phyloP scores from a whole-genome alignment of 2,329 filamentous ascomycete species.

The Colletotrichum sp. region DNA sequence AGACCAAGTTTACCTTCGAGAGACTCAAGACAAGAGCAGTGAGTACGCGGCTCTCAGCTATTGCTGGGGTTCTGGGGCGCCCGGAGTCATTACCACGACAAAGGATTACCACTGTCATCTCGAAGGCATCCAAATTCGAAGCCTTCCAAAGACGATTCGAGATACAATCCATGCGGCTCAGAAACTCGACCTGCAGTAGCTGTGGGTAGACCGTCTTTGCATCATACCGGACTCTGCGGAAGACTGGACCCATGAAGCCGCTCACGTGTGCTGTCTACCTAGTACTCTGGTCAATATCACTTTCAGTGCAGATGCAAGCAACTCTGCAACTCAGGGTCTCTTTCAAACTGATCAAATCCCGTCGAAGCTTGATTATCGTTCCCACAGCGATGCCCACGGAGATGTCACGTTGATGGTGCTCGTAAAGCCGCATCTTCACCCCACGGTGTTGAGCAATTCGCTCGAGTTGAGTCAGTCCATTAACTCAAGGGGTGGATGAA shows the following conservation, averaged over 20 bases:
- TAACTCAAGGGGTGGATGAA: not conserved
- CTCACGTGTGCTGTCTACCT: not conserved
- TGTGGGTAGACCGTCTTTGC: not conserved
- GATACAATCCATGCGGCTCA: not conserved
- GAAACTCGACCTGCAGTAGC: not conserved
- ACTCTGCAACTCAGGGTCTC: not conserved
- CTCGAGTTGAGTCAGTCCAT: not conserved
- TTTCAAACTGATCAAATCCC: not conserved
- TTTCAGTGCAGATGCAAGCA: not conserved
- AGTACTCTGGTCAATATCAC: not conserved
- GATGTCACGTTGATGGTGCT: not conserved
- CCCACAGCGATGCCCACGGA: not conserved
- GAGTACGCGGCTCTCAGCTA: not conserved
- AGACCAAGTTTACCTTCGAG: not conserved
- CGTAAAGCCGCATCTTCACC: not conserved
- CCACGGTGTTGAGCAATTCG: not conserved
- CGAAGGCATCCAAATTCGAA: rapidly evolving
- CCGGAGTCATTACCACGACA: not conserved
- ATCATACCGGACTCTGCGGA: not conserved
- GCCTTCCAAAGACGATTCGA: rapidly evolving
- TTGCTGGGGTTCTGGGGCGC: not conserved
- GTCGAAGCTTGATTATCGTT: not conserved
- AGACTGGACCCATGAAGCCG: not conserved
- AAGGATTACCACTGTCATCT: not conserved
- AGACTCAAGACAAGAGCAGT: rapidly evolving